Conservation (phyloP, 441 rosid genomes). For the Erodium moschatum region DNA sequence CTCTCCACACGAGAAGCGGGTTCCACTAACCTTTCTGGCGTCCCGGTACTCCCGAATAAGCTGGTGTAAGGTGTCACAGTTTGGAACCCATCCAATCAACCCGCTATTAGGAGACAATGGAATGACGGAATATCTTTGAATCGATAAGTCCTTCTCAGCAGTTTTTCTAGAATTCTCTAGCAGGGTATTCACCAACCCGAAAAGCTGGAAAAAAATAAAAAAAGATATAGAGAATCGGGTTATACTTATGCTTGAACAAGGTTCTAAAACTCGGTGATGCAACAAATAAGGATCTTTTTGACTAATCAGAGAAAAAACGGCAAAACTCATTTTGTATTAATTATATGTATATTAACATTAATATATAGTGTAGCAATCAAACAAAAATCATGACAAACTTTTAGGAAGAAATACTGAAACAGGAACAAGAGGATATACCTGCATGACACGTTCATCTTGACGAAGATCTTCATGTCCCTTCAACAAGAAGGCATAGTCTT, state of each 20-base stretch:
- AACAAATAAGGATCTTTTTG: no score
- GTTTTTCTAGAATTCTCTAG: constrained; percentile 89
- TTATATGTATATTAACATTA: no score
- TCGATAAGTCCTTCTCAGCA: constrained; percentile 81
- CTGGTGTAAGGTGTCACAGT: constrained; percentile 90
- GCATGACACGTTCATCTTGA: constrained; percentile 99
- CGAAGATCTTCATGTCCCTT: constrained; percentile 99
- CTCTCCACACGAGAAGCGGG: neutral
- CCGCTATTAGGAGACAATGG: constrained; percentile 98
- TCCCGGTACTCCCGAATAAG: constrained; percentile 95
- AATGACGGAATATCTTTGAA: constrained; percentile 83
- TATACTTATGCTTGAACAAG: neutral
- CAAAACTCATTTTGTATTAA: no score
- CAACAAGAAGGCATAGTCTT: constrained; percentile 84
- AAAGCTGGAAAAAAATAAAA: constrained; percentile 51
- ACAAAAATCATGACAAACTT: neutral
- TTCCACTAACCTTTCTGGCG: constrained; percentile 66
- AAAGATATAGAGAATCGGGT: neutral
- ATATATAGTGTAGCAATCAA: no score
- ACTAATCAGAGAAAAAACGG: no score
- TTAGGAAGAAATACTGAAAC: neutral
- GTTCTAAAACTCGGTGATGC: no score
- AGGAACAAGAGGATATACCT: constrained; percentile 37
- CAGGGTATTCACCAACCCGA: constrained; percentile 91
- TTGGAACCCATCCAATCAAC: constrained; percentile 93